A percentile compares a stretch with the other conserved stretches of the same genome.
These are phyloP conservation scores for Mesembryanthemum crystallinum DNA, from an alignment of 148 eudicot genomes.

Conservation along the genomic window DNA sequence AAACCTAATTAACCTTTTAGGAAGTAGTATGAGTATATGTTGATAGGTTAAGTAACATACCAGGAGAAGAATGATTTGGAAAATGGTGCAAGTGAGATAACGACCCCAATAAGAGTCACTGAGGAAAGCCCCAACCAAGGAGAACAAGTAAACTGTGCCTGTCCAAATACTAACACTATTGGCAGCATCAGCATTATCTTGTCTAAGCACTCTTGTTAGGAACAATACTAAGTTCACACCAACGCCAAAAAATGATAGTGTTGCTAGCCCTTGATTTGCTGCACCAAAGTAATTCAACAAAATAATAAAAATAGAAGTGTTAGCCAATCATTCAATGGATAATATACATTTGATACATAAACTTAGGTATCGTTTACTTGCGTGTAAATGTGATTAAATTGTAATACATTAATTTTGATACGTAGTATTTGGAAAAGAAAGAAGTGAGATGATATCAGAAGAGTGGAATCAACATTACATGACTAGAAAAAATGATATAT, in stretches of 20 bases:
- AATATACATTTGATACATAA: too few relatives aligned
- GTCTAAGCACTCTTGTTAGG: constrained; percentile 71
- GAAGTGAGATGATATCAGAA: too few relatives aligned
- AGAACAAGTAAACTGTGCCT: constrained; percentile 87
- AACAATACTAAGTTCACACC: constrained; percentile 89
- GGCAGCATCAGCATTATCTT: constrained; percentile 82
- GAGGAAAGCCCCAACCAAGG: constrained; percentile 82
- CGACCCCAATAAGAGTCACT: constrained; percentile 99
- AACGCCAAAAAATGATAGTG: constrained; percentile 86
- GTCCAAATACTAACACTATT: constrained; percentile 92
- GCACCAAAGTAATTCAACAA: constrained; percentile 18
- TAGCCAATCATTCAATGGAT: neutral
- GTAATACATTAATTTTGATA: too few relatives aligned
- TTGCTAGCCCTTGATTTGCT: constrained; percentile 89
- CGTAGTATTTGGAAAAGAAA: too few relatives aligned
- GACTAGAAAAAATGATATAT: too few relatives aligned
- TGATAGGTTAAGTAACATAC: constrained; percentile 29
- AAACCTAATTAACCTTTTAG: too few relatives aligned
- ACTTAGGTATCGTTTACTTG: too few relatives aligned
- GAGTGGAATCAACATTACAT: too few relatives aligned
- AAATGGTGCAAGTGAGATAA: constrained; percentile 72
- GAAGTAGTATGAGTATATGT: too few relatives aligned
- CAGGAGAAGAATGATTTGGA: constrained; percentile 60
- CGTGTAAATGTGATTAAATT: too few relatives aligned
- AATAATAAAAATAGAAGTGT: neutral